These are phyloP conservation scores for Helotiales sp. DNA, from an alignment of 2,329 filamentous ascomycete species.

Conservation along the genomic window DNA sequence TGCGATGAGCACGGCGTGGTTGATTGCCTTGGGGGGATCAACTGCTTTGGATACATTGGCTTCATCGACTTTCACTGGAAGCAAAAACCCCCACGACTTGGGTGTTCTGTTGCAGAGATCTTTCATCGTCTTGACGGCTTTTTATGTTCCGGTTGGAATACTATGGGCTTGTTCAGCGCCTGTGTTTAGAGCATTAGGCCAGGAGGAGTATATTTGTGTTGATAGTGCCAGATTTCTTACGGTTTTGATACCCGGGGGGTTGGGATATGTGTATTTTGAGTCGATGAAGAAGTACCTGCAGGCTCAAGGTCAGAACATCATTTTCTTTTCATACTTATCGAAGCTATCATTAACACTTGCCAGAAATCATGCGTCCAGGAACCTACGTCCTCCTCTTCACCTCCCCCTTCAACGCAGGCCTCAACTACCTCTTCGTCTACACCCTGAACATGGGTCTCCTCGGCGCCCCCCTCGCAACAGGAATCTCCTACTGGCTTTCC, in stretches of 20 bases:
- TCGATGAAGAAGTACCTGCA: slow-evolving; percentile 86
- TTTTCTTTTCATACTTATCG: slow-evolving; percentile 48
- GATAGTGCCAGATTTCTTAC: slow-evolving; percentile 76
- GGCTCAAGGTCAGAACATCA: slow-evolving; percentile 71
- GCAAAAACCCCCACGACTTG: slow-evolving; percentile 76
- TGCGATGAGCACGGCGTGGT: slow-evolving; percentile 86
- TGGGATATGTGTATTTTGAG: slow-evolving; percentile 90
- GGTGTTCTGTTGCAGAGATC: slow-evolving; percentile 79
- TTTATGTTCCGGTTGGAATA: slow-evolving; percentile 75
- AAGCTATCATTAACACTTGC: slow-evolving; percentile 5
- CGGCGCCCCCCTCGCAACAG: slow-evolving; percentile 81
- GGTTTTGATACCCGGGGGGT: slow-evolving; percentile 76
- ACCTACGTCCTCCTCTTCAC: slow-evolving; percentile 84
- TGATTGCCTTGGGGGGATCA: slow-evolving; percentile 83
- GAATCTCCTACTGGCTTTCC: slow-evolving; percentile 84
- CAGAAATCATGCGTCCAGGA: slow-evolving; percentile 75
- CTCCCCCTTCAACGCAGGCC: slow-evolving; percentile 77
- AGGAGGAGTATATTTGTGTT: slow-evolving; percentile 76
- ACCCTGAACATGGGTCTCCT: slow-evolving; percentile 72
- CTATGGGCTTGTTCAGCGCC: slow-evolving; percentile 78
- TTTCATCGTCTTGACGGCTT: slow-evolving; percentile 70
- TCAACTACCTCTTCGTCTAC: slow-evolving; percentile 84
- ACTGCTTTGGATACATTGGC: slow-evolving; percentile 86
- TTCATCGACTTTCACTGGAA: slow-evolving; percentile 81
- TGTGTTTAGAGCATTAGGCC: slow-evolving; percentile 75